Evolutionary conservation across 2,329 filamentous ascomycete species (phyloP).

Genomic region (Cladobotryum protrusum): DNA sequence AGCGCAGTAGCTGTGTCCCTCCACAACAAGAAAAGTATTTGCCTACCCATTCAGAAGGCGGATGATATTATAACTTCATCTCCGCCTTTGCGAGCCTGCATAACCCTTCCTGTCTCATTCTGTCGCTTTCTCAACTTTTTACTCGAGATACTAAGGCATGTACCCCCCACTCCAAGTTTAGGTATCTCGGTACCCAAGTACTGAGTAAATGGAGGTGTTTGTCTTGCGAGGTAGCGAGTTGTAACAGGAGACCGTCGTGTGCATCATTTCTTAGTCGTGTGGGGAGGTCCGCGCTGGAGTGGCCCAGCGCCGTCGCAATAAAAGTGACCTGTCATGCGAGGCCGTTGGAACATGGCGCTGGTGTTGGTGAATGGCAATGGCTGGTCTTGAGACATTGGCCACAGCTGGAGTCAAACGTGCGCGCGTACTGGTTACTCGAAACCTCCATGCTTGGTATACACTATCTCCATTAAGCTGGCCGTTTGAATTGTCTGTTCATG

Average conservation of each 20-base stretch:
- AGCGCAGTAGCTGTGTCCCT: too few relatives aligned
- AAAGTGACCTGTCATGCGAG: slow-evolving; percentile 10
- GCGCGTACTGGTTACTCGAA: too few relatives aligned
- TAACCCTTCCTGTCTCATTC: too few relatives aligned
- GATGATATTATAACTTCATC: too few relatives aligned
- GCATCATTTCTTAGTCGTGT: background rate
- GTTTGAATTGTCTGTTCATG: too few relatives aligned
- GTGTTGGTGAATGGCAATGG: background rate
- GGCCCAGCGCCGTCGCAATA: background rate
- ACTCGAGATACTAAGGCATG: background rate
- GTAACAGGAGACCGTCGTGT: background rate
- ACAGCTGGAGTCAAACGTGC: background rate
- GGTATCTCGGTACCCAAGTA: background rate
- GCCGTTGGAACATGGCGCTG: background rate
- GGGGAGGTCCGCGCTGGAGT: background rate
- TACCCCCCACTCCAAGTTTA: background rate
- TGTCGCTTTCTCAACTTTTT: too few relatives aligned
- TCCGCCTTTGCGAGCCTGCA: too few relatives aligned
- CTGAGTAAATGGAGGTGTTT: too few relatives aligned
- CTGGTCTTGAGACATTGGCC: background rate
- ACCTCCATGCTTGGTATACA: too few relatives aligned
- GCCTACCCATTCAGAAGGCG: too few relatives aligned
- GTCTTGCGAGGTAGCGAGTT: background rate
- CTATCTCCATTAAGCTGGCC: too few relatives aligned
- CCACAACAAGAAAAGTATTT: too few relatives aligned